phyloP scores from a whole-genome alignment of 1,284 basidiomycete genomes.

The Golubevia pallescens region DNA sequence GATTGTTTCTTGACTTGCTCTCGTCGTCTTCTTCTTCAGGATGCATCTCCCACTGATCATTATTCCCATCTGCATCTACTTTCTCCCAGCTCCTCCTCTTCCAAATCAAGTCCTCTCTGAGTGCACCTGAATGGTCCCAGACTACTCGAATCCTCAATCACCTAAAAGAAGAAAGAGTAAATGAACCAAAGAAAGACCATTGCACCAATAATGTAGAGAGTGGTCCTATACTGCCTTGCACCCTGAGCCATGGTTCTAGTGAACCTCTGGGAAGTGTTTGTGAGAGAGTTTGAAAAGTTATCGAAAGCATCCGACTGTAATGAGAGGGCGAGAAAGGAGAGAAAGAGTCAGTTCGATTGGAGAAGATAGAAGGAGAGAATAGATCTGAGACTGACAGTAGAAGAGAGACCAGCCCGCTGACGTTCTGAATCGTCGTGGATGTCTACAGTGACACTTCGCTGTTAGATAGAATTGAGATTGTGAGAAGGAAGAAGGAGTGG shows the following conservation, averaged over 20 bases:
- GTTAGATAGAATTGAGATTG: neutral
- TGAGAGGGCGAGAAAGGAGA: neutral
- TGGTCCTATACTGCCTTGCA: conserved; percentile 35
- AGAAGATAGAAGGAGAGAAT: conserved; percentile 2
- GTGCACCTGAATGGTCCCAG: no score
- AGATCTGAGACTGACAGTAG: conserved; percentile 15
- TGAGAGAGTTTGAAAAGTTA: conserved; percentile 22
- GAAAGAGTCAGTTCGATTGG: no score
- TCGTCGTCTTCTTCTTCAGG: no score
- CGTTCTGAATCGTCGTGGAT: conserved; percentile 54
- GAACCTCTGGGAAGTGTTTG: conserved; percentile 36
- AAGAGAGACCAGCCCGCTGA: conserved; percentile 19
- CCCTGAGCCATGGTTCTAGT: conserved; percentile 23
- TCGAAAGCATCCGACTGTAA: conserved; percentile 39
- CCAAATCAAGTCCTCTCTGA: no score
- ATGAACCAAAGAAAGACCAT: conserved; percentile 40
- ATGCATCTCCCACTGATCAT: no score
- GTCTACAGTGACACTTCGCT: conserved; percentile 50
- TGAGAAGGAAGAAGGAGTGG: conserved; percentile 16
- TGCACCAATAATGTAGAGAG: conserved; percentile 34
- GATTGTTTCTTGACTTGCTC: no score
- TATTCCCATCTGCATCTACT: no score
- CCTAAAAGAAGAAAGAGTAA: conserved; percentile 12
- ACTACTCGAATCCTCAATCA: no score
- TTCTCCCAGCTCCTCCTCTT: no score